Evolutionary conservation across 148 eudicot species (phyloP), one percentile per base, ranked within the genome.

Genomic region (Spergularia marina): DNA sequence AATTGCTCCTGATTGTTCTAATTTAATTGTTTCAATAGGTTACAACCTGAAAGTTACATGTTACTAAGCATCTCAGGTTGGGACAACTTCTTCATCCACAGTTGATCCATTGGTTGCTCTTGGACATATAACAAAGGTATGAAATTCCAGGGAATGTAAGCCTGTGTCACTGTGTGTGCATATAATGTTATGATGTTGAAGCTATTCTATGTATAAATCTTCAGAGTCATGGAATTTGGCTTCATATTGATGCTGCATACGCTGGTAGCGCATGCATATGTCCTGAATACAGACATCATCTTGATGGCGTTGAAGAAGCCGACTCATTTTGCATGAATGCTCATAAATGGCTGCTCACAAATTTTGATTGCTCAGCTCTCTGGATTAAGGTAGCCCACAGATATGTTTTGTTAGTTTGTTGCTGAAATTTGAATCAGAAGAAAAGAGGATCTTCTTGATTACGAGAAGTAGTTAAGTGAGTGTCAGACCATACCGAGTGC

Each of bases 231-330:
- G 93, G 87, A 69, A 80, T 90, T 39, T 94, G 98, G 97, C 82
- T 89, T 78, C 98, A 94, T 80, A 82, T 94, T 72, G 98, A 94
- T 85, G 95, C 96, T 84, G 97, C 98, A 44, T 91, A 87, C 74
- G 98, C 98, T 79, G 98, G 98, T 82, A 94, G 98, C 89, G 94
- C 98, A 77, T 94, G 97, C 73, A 86, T 94, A 66, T 94, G 98
- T 76, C 97, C 98, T 39, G 98, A 94, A 71, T 91, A 76, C 65
- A 89, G 97, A 47, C 90, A 87, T 71, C 87, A 88, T 78, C 78
- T 91, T 67, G 83, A 94, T 70, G 98, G 98, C 25, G 77, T 94
- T 56, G 98, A 94, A 85, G 91, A 86, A 83, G 97, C 98, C 18
- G 91, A 90, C 82, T 94, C 97, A 18, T 94, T 91, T 70, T 90